These are phyloP conservation scores for Pyricularia sp. DNA, from an alignment of 2,329 filamentous ascomycete species.

Conservation along the genomic window DNA sequence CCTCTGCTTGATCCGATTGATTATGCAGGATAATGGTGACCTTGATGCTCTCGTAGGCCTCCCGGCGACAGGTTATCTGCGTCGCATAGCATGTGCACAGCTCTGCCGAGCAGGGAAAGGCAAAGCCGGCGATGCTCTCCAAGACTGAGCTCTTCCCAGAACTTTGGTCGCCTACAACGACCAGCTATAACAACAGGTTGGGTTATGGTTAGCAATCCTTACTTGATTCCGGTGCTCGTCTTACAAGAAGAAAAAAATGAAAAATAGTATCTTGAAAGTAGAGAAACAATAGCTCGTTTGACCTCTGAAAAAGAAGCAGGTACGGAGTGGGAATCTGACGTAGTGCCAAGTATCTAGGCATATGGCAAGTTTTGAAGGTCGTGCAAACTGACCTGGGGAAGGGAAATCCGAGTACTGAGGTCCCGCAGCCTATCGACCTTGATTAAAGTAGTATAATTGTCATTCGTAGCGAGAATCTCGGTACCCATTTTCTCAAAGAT, in stretches of 20 bases:
- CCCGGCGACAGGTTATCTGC: conserved; percentile 33
- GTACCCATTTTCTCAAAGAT: not conserved
- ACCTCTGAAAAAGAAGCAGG: not conserved
- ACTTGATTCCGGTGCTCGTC: too few species aligned
- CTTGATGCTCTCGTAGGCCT: conserved; percentile 20
- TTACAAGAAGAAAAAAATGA: not conserved
- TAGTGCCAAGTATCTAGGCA: not conserved
- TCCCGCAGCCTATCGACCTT: conserved; percentile 19
- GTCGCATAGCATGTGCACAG: conserved; percentile 41
- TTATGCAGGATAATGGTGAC: conserved; percentile 31
- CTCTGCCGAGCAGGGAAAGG: conserved; percentile 31
- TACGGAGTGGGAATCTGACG: not conserved
- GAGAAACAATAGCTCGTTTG: not conserved
- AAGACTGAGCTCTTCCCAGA: conserved; percentile 81
- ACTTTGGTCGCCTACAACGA: conserved; percentile 76
- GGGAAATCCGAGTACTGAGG: conserved; percentile 15
- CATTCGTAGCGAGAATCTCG: not conserved
- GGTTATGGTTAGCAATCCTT: not conserved
- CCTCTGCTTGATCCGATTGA: conserved; percentile 8
- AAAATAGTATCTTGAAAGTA: not conserved
- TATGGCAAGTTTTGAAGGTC: not conserved
- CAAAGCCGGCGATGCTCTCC: conserved; percentile 49
- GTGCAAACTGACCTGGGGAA: conserved; percentile 13
- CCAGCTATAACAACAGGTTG: conserved; percentile 48
- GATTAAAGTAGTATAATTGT: conserved; percentile 13